phyloP scores from a whole-genome alignment of 352 stramenopile species.

The Globisporangium lucens region DNA sequence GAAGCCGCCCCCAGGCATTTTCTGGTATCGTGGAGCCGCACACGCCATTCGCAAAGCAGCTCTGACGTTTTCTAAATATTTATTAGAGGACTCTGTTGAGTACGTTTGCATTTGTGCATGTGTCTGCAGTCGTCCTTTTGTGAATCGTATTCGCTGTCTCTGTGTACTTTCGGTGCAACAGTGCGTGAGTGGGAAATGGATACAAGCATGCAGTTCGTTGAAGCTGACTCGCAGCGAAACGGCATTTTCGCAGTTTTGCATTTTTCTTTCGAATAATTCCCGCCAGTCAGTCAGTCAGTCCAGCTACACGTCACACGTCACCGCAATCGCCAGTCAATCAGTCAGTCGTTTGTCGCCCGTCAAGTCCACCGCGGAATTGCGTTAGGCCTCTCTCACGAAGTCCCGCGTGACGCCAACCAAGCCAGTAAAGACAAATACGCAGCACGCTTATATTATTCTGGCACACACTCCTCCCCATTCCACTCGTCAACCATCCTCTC shows the following conservation, averaged over 20 bases:
- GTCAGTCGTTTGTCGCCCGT: neutral
- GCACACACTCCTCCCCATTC: neutral
- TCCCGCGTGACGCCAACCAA: neutral
- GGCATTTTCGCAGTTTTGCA: neutral
- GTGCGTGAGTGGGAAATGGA: neutral
- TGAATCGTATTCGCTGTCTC: neutral
- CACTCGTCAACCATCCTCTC: neutral
- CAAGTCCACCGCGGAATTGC: neutral
- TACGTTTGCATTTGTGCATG: neutral
- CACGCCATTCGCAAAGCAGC: neutral
- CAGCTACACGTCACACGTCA: neutral
- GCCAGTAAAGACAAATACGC: conserved; percentile 1
- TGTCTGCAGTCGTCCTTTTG: neutral
- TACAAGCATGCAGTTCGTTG: conserved; percentile 7
- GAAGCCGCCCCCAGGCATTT: neutral
- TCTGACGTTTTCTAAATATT: neutral
- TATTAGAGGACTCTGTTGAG: neutral
- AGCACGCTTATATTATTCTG: conserved; percentile 12
- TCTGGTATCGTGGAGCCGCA: neutral
- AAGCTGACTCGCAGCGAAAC: neutral
- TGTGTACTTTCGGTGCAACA: neutral
- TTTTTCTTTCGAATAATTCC: neutral
- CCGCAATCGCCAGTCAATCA: neutral
- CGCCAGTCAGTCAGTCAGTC: neutral
- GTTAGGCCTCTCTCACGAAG: neutral